These are phyloP conservation scores for Tausonia pullulans DNA, from an alignment of 1,284 basidiomycete species.

Conservation along the genomic window DNA sequence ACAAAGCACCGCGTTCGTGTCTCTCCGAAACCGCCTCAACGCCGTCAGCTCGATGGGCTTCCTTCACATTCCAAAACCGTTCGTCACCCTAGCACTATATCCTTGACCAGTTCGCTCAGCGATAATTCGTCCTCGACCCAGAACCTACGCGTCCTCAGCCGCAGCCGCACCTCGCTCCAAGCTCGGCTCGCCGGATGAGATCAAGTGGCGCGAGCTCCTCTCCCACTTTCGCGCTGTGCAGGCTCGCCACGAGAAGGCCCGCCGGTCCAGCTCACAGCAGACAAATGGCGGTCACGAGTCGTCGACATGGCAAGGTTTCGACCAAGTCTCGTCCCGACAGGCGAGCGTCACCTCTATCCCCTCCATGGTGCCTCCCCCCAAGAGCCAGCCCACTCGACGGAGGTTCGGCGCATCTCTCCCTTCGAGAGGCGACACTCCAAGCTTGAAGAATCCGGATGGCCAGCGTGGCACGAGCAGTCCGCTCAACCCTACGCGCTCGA, in stretches of 20 bases:
- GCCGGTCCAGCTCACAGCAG: constrained; percentile 35
- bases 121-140: constrained; percentile 1
- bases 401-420: neutral
- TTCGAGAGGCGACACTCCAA: neutral
- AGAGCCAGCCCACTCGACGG: neutral
- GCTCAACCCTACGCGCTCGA: too few relatives aligned
- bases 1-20: constrained; percentile 92
- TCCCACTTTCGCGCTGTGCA: constrained; percentile 72
- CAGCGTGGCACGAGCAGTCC: too few relatives aligned
- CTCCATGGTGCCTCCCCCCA: neutral
- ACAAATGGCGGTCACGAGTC: neutral
- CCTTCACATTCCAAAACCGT: constrained; percentile 75
- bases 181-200: constrained; percentile 61
- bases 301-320: neutral
- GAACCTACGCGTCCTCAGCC: constrained; percentile 18
- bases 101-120: neutral
- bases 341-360: constrained; percentile 8
- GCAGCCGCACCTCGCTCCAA: constrained; percentile 52
- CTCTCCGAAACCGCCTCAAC: constrained; percentile 82
- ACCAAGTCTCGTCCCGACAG: neutral
- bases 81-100: constrained; percentile 6
- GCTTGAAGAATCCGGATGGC: too few relatives aligned
- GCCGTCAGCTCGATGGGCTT: constrained; percentile 93
- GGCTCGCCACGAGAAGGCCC: constrained; percentile 71
- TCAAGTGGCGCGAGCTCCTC: constrained; percentile 87